Evolutionary conservation across 306 rosid species (phyloP), one percentile per base, ranked within the genome.

Genomic region (Vigna unguiculata): DNA sequence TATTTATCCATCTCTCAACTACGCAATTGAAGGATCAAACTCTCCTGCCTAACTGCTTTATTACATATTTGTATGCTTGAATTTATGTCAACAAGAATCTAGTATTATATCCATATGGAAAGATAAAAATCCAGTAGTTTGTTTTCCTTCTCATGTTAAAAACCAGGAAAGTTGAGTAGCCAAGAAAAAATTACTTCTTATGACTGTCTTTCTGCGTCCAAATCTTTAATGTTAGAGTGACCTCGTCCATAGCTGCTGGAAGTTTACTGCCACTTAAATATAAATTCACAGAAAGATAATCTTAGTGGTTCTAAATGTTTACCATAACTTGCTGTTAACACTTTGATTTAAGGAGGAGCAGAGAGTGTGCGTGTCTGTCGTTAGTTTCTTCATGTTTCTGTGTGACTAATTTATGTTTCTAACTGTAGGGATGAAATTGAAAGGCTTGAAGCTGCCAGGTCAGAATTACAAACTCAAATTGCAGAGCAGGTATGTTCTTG

Each of bases 391-490:
- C 69, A 79, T 46, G 60, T 84, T 63, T 75, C 70, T 69, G 69
- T 40, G 48, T 71, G 43, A 51, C 79, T 78, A 47, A 75, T 77
- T 83, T 40, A 75, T 80, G 61, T 78, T 82, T 63, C 80, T 79
- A 54, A 70, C 61, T 17, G 30, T 79, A 92, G 99, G 47, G 90
- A 69, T 79, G 96, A 84, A 80, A 83, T 89, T 80, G 87, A 87
- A 87, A 86, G 34, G 82, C 91, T 91, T 2, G 97, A 91, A 84
- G 85, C 67, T 73, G 57, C 84, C 60, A 91, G 81, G 85, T 32
- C 78, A 25, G 93, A 92, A 68, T 84, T 96, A 81, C 85, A 89
- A 88, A 78, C 67, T 79, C 77, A 78, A 85, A 78, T 91, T 84
- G 69, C 76, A 34, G 86, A 78, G 53, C 92, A 92, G 92, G 99